phyloP scores from a whole-genome alignment of 2,329 filamentous ascomycete species.

The Verticillium nubilum region DNA sequence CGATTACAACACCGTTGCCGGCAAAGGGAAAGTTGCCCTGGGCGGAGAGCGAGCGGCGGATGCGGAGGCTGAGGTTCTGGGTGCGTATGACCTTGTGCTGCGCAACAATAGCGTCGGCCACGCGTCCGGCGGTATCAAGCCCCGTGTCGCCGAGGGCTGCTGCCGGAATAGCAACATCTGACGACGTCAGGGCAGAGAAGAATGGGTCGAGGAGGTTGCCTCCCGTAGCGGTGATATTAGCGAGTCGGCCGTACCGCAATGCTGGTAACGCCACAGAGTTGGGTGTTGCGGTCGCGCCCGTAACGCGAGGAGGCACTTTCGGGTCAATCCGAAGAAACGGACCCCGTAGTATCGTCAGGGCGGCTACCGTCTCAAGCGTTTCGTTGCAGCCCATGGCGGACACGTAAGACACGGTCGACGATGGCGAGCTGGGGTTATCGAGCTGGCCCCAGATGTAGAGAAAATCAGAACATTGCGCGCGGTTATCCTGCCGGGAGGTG shows the following conservation, averaged over 20 bases:
- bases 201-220: slow-evolving; percentile 25
- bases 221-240: slow-evolving; percentile 15
- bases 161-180: slow-evolving; percentile 23
- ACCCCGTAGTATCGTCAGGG: slow-evolving; percentile 17
- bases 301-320: slow-evolving; percentile 17
- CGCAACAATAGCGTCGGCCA: slow-evolving; percentile 24
- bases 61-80: slow-evolving; percentile 23
- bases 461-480: slow-evolving; percentile 23
- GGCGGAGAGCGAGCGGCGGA: slow-evolving; percentile 11
- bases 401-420: slow-evolving; percentile 21
- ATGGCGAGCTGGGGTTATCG: slow-evolving; percentile 13
- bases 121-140: slow-evolving; percentile 9
- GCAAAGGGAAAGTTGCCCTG: background rate
- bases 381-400: slow-evolving; percentile 32
- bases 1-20: background rate
- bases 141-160: slow-evolving; percentile 15
- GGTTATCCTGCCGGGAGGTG: slow-evolving; percentile 8
- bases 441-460: slow-evolving; percentile 30
- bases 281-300: slow-evolving; percentile 15
- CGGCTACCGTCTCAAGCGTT: slow-evolving; percentile 22
- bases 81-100: slow-evolving; percentile 31
- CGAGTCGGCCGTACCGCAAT: slow-evolving; percentile 22
- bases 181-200: slow-evolving; percentile 27
- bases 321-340: slow-evolving; percentile 20
- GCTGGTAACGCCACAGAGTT: slow-evolving; percentile 16